Conservation (phyloP, 768 basidiomycete genomes). For the Termitomyces sp. region DNA sequence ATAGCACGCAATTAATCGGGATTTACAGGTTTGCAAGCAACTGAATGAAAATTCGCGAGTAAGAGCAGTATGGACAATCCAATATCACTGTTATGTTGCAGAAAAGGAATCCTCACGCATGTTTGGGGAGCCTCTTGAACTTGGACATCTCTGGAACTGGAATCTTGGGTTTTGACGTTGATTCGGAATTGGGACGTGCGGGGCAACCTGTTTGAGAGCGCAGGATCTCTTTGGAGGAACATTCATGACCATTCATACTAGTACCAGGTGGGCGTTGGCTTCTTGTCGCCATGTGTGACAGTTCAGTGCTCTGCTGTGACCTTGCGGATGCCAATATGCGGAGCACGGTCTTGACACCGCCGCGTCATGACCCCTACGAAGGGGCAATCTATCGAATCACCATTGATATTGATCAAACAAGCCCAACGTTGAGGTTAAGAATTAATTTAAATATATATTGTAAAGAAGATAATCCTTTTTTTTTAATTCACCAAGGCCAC, state of each 20-base stretch:
- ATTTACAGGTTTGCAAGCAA: neutral
- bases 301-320: neutral
- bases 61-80: neutral
- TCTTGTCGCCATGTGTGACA: neutral
- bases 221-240: neutral
- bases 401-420: no score
- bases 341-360: neutral
- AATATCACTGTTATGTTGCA: neutral
- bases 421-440: neutral
- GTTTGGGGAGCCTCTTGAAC: neutral
- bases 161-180: neutral
- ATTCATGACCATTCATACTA: neutral
- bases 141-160: no score
- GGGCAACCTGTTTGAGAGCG: neutral
- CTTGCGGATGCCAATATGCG: neutral
- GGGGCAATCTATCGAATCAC: no score
- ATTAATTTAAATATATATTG: neutral
- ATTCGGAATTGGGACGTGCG: neutral
- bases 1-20: neutral
- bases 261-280: neutral
- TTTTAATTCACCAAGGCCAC: no score
- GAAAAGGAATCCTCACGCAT: neutral
- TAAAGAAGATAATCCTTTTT: neutral
- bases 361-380: no score
- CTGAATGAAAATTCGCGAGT: neutral